Base-by-base conservation (phyloP, 2,329 filamentous ascomycete genomes). In the Calonectria pauciramosa region DNA sequence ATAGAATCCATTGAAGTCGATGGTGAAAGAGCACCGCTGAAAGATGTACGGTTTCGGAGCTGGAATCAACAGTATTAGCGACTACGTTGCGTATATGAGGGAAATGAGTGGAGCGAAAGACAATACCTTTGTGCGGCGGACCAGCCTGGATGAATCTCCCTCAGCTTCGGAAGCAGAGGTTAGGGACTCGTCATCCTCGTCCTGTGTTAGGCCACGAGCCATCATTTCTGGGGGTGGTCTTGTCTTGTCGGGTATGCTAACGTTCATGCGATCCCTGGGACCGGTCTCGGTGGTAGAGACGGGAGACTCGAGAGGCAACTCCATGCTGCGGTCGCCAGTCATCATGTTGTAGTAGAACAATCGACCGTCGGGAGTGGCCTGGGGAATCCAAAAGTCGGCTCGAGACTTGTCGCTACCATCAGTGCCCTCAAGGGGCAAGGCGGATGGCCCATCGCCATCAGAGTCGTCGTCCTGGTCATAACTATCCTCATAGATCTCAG, bases 291-390 rank as follows among this genome's bases (percentile, higher is more conserved):
- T 93, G 23, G 92, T 86, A 9, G 94, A 95, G 1, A 92, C 93
- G 1, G 97, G 96, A 20, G 96, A 96, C 84, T 99, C 97, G 32
- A 99, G 89, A 2, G 97, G 97, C 75, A 99, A 88, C 83, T 99
- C 97, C 92, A 96, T 97, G 76, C 95, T 97, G 82, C 95, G 97
- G 82, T 97, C 95, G 70, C 96, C 96, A 0, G 97, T 99, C 87
- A 98, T 93, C 76, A 96, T 99, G 85, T 99, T 99, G 90, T 98
- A 99, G 87, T 99, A 99, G 86, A 97, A 99, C 30, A 99, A 87
- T 71, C 96, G 91, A 69, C 97, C 97, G 83, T 99, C 96, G 1
- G 95, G 92, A 0, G 97, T 99, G 18, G 96, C 97, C 87, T 99
- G 97, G 23, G 97, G 97, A 79, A 99, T 98, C 97, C 97, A 99